A percentile compares a stretch with the other conserved stretches of the same genome.
These are phyloP conservation scores for Globisporangium barbulae DNA, from an alignment of 352 stramenopile genomes.

Conservation along the genomic window DNA sequence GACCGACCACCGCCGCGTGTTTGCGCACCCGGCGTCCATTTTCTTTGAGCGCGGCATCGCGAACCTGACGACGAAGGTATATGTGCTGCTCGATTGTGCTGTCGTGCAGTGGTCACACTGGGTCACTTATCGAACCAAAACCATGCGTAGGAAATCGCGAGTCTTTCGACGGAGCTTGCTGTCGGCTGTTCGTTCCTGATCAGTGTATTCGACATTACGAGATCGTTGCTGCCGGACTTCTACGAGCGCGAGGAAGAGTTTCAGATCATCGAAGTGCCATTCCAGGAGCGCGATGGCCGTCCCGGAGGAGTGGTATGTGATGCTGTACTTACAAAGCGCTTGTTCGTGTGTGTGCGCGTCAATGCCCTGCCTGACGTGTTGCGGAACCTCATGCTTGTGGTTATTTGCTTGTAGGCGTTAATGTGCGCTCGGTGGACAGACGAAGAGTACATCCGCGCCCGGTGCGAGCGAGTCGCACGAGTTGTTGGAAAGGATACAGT, in stretches of 20 bases:
- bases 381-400: neutral
- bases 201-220: constrained; percentile 68
- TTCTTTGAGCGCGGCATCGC: constrained; percentile 92
- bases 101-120: neutral
- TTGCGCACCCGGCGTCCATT: constrained; percentile 90
- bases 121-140: neutral
- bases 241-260: constrained; percentile 89
- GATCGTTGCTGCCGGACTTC: constrained; percentile 54
- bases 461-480: constrained; percentile 20
- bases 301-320: constrained; percentile 16
- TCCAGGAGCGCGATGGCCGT: constrained; percentile 56
- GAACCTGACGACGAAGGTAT: constrained; percentile 75
- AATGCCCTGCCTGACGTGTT: neutral
- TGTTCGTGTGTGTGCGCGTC: neutral
- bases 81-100: neutral
- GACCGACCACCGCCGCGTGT: constrained; percentile 85
- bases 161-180: constrained; percentile 69
- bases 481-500: neutral
- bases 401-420: constrained; percentile 34
- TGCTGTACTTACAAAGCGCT: neutral
- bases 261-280: constrained; percentile 77
- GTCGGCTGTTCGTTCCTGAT: constrained; percentile 59
- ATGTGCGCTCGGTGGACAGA: constrained; percentile 89
- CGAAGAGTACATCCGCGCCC: constrained; percentile 71
- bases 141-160: constrained; percentile 79